Conservation (phyloP, 345 rosid genomes). For the Kandelia obovata region DNA sequence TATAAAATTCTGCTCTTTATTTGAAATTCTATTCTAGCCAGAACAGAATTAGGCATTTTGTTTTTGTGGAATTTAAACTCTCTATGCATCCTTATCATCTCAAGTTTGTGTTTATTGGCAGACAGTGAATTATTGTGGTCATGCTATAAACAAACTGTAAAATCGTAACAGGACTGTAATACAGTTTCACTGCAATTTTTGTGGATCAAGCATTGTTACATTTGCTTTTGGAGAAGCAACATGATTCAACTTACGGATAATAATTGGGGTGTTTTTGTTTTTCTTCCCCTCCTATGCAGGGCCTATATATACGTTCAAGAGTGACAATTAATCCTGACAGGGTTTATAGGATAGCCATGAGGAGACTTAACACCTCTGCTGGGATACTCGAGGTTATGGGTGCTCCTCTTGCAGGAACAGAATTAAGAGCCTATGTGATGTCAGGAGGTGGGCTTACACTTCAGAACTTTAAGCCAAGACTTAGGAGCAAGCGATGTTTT, state of each 20-base stretch:
- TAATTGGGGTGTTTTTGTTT: not conserved
- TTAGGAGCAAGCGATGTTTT: slow-evolving; percentile 77
- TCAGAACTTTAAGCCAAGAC: slow-evolving; percentile 61
- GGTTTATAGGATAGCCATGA: slow-evolving; percentile 89
- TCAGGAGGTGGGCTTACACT: slow-evolving; percentile 82
- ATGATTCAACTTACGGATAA: not conserved
- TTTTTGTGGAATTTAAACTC: not conserved
- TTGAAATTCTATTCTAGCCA: no score
- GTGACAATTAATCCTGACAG: slow-evolving; percentile 83
- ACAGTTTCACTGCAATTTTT: not conserved
- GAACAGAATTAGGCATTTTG: not conserved
- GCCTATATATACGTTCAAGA: slow-evolving; percentile 78
- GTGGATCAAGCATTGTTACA: not conserved
- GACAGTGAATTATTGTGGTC: not conserved
- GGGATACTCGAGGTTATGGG: slow-evolving; percentile 98
- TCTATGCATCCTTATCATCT: not conserved
- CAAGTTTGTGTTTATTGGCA: not conserved
- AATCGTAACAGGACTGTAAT: not conserved
- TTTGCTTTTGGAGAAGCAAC: not conserved
- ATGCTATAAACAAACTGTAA: not conserved
- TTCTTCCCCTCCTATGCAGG: slow-evolving; percentile 38
- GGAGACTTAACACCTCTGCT: slow-evolving; percentile 79
- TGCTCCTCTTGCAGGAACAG: slow-evolving; percentile 87
- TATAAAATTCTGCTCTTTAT: no score
- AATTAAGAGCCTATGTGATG: slow-evolving; percentile 89